Evolutionary conservation across 2,329 filamentous ascomycete genomes (phyloP), one percentile per base, ranked within the genome.

Genomic region (Daldinia sp.): DNA sequence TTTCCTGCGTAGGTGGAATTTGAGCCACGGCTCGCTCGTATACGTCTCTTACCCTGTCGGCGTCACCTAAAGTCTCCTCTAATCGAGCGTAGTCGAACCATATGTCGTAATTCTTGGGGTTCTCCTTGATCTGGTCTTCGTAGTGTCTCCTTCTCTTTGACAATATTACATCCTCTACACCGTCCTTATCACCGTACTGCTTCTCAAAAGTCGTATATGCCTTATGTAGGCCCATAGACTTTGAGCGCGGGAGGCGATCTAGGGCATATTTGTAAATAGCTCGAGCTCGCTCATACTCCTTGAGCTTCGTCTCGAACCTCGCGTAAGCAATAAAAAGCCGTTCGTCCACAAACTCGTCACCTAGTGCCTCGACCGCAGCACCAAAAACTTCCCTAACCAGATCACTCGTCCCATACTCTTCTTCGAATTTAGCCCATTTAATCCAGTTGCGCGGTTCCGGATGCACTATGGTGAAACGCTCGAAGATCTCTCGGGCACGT

Each of bases 151-250:
- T 87, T 73, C 96, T 88, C 80, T 99, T 99, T 15, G 94, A 94
- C n/a, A 98, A 79, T 33, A 99, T 93, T 7, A 98, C 94, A 78
- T 98, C 93, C 76, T 98, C 95, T 1, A 99, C 93, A 4, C 96
- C 96, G 75, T 97, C 93, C 62, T 88, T 87, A 79, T 98, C 94
- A 71, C 96, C 96, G 78, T 93, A 99, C 76, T 99, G 96, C 83
- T 99, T 99, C 81, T 99, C 96, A 74, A 99, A 99, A 0, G 93
- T 95, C 0, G 95, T 98, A 79, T 98, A 99, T 13, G 94, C 90
- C 78, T 97, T 97, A 82, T 99, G 95, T 7, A 99, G 86, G 13
- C 87, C 85, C 80, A 91, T 90, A 0, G 95, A 96, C 79, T 92
- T 94, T 12, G 93, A 97, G 23, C 96, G 89, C 10, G 96, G 92